These are phyloP conservation scores for Rosa hybrid DNA, from an alignment of 331 rosid genomes.

Conservation along the genomic window DNA sequence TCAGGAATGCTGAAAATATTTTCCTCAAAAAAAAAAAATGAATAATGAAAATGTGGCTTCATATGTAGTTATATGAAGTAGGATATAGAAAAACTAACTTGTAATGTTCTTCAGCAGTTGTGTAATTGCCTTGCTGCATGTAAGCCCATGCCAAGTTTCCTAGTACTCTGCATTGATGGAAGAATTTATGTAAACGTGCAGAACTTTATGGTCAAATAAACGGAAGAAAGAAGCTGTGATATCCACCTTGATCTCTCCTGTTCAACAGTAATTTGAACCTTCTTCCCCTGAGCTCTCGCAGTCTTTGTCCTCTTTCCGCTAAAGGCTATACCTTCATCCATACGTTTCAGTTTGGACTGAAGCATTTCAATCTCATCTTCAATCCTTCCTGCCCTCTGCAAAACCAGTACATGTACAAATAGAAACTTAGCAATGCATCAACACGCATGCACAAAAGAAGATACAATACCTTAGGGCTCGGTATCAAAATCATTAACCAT, in stretches of 20 bases:
- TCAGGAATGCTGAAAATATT: not conserved
- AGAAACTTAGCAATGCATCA: not conserved
- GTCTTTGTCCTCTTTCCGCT: constrained; percentile 75
- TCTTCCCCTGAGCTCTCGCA: constrained; percentile 90
- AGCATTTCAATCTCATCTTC: constrained; percentile 92
- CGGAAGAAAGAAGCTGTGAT: constrained; percentile 18
- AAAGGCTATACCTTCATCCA: constrained; percentile 67
- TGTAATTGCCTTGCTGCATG: constrained; percentile 69
- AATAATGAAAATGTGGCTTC: not conserved
- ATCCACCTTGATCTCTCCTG: constrained; percentile 84
- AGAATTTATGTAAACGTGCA: not conserved
- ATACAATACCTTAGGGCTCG: not conserved
- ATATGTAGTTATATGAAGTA: constrained; percentile 1
- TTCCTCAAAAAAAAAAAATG: not conserved
- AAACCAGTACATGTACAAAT: not conserved
- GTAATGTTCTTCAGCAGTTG: constrained; percentile 72
- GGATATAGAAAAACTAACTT: constrained; percentile 40
- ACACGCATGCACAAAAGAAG: not conserved
- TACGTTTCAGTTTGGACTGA: constrained; percentile 67
- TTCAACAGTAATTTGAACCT: constrained; percentile 76
- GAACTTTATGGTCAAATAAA: not conserved
- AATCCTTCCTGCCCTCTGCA: constrained; percentile 83
- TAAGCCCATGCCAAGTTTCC: constrained; percentile 99
- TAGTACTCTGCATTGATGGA: constrained; percentile 51
- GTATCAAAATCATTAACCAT: not conserved